Conservation (phyloP, 2,329 filamentous ascomycete species). For the Tolypocladium ovalisporum region DNA sequence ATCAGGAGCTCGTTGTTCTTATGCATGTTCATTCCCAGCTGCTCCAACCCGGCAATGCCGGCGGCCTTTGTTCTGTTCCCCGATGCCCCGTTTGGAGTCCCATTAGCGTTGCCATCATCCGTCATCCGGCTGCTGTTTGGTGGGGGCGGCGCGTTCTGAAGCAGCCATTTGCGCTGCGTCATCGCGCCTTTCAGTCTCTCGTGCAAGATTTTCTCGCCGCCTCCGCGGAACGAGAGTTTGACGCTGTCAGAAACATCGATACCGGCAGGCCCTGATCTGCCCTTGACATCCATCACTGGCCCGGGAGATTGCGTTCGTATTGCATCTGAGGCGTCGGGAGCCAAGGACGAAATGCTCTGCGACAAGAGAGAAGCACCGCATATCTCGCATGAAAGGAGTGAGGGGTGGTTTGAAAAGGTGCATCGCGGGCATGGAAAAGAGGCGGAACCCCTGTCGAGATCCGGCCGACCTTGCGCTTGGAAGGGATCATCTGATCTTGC, state of each 20-base stretch:
- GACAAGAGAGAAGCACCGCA: slow-evolving; percentile 68
- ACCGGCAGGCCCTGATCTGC: slow-evolving; percentile 17
- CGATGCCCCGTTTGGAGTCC: slow-evolving; percentile 12
- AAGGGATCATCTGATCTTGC: not conserved
- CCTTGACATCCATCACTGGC: slow-evolving; percentile 41
- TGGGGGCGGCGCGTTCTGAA: slow-evolving; percentile 79
- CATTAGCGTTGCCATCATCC: slow-evolving; percentile 23
- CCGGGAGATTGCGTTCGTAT: slow-evolving; percentile 66
- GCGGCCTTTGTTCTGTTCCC: slow-evolving; percentile 47
- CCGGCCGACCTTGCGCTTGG: not conserved
- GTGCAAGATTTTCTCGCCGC: slow-evolving; percentile 82
- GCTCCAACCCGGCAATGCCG: slow-evolving; percentile 87
- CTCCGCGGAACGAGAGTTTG: slow-evolving; percentile 83
- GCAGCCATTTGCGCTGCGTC: slow-evolving; percentile 89
- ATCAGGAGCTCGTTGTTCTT: slow-evolving; percentile 93
- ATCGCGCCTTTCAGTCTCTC: slow-evolving; percentile 81
- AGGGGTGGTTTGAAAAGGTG: slow-evolving; percentile 89
- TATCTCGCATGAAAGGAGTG: slow-evolving; percentile 76
- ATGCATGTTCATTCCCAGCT: slow-evolving; percentile 69
- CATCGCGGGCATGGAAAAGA: slow-evolving; percentile 69
- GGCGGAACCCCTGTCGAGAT: slow-evolving; percentile 11
- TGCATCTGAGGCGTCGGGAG: slow-evolving; percentile 24
- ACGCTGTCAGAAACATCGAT: slow-evolving; percentile 60
- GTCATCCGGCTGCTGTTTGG: slow-evolving; percentile 45
- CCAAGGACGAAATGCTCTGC: slow-evolving; percentile 27